These are phyloP conservation scores for Teunomyces kruisii DNA, from an alignment of 805 yeast genomes.

Conservation along the genomic window DNA sequence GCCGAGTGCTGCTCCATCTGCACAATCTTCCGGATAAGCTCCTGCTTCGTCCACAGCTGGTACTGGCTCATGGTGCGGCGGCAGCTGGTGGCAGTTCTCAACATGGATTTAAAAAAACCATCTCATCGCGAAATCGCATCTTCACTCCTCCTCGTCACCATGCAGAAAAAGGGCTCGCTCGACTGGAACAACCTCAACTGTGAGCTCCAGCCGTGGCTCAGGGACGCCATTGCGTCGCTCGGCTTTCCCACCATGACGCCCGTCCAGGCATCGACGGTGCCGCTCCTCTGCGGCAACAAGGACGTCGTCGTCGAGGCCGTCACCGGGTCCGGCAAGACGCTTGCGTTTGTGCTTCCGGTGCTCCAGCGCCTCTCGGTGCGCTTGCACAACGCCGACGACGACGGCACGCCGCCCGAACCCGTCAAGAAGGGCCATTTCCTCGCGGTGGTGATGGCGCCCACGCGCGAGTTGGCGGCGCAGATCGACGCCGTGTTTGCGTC, in stretches of 20 bases:
- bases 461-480: slow-evolving; percentile 68
- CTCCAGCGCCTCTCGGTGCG: slow-evolving; percentile 57
- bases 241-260: slow-evolving; percentile 90
- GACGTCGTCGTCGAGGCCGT: slow-evolving; percentile 97
- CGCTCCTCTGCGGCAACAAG: slow-evolving; percentile 76
- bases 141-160: slow-evolving; percentile 18
- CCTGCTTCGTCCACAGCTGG: slow-evolving; percentile 62
- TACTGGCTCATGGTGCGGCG: slow-evolving; percentile 31
- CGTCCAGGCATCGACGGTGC: slow-evolving; percentile 94
- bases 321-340: slow-evolving; percentile 97
- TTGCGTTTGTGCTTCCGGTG: slow-evolving; percentile 85
- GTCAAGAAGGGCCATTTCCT: slow-evolving; percentile 65
- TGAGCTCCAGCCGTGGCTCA: slow-evolving; percentile 66
- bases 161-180: slow-evolving; percentile 44
- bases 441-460: slow-evolving; percentile 73
- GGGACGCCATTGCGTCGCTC: slow-evolving; percentile 65
- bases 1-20: too few relatives aligned
- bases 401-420: slow-evolving; percentile 22
- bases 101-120: slow-evolving; percentile 3
- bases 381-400: slow-evolving; percentile 22
- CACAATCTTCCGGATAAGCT: slow-evolving; percentile 55
- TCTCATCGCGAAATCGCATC: slow-evolving; percentile 1
- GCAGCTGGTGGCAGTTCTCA: not conserved
- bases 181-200: slow-evolving; percentile 60
- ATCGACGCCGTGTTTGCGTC: slow-evolving; percentile 65